These are phyloP conservation scores for Erysimum cheiranthoides DNA, from an alignment of 345 rosid genomes.

Conservation along the genomic window DNA sequence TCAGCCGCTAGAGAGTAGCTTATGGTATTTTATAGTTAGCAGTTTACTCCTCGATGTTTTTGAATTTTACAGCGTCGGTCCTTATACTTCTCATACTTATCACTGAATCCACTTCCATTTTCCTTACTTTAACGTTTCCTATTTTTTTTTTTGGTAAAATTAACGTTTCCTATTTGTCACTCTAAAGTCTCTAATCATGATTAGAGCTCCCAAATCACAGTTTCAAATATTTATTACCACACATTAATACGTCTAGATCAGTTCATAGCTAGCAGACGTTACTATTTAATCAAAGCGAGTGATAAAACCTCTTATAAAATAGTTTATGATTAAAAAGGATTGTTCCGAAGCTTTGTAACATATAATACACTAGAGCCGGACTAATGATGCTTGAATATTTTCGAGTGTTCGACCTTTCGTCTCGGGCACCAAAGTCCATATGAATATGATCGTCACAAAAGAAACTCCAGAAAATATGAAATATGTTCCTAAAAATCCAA, in stretches of 20 bases:
- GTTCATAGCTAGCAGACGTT: too few relatives aligned
- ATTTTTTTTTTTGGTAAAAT: too few relatives aligned
- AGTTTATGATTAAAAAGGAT: too few relatives aligned
- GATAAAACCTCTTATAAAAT: too few relatives aligned
- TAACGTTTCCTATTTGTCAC: background rate
- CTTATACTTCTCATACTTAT: background rate
- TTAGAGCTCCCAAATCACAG: background rate
- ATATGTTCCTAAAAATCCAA: conserved; percentile 45
- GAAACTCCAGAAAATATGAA: conserved; percentile 50
- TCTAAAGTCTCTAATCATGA: background rate
- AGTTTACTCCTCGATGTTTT: conserved; percentile 24
- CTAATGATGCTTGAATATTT: conserved; percentile 57
- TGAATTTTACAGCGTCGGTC: background rate
- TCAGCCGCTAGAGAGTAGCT: background rate
- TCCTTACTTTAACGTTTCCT: background rate
- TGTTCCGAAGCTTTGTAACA: too few relatives aligned
- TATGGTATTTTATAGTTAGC: conserved; percentile 1
- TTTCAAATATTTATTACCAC: too few relatives aligned
- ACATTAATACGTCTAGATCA: too few relatives aligned
- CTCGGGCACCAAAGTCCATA: conserved; percentile 54
- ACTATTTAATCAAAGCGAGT: too few relatives aligned
- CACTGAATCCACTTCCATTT: background rate
- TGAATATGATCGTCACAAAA: conserved; percentile 38
- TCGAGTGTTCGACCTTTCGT: conserved; percentile 61
- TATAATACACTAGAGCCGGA: background rate